Percentiles rank a stretch among this genome's conserved stretches.
Evolutionary conservation across 257 asterid species (phyloP).

Genomic region (Penstemon barbatus): DNA sequence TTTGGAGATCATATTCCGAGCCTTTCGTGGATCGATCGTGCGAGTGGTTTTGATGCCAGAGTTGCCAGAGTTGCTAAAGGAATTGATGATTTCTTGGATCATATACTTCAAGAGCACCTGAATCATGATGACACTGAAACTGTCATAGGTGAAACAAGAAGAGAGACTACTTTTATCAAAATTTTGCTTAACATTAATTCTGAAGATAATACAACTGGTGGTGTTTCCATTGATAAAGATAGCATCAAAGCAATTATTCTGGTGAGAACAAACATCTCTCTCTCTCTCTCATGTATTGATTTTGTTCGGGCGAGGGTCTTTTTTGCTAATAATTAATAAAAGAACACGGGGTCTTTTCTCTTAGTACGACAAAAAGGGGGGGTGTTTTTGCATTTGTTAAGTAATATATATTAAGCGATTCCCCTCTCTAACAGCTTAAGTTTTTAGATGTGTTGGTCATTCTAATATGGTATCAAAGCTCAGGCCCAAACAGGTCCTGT

Average conservation of each 20-base stretch:
- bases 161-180: slow-evolving; percentile 31
- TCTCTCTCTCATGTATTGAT: too few relatives aligned
- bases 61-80: slow-evolving; percentile 11
- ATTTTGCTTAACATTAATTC: slow-evolving; percentile 34
- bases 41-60: slow-evolving; percentile 35
- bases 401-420: too few relatives aligned
- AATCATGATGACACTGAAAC: not conserved
- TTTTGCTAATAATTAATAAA: too few relatives aligned
- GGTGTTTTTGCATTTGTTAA: too few relatives aligned
- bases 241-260: slow-evolving; percentile 35
- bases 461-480: too few relatives aligned
- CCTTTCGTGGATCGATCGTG: slow-evolving; percentile 32
- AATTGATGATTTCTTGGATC: slow-evolving; percentile 32
- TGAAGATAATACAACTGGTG: slow-evolving; percentile 15
- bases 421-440: too few relatives aligned
- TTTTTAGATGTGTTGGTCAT: too few relatives aligned
- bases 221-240: slow-evolving; percentile 24
- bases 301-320: too few relatives aligned
- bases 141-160: not conserved
- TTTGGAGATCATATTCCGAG: slow-evolving; percentile 23
- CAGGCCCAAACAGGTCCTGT: too few relatives aligned
- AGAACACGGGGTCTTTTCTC: too few relatives aligned
- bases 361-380: too few relatives aligned
- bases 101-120: slow-evolving; percentile 25
- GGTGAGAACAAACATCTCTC: not conserved